Evolutionary conservation across 2,329 filamentous ascomycete genomes (phyloP).

Genomic region (Alternaria consortialis): DNA sequence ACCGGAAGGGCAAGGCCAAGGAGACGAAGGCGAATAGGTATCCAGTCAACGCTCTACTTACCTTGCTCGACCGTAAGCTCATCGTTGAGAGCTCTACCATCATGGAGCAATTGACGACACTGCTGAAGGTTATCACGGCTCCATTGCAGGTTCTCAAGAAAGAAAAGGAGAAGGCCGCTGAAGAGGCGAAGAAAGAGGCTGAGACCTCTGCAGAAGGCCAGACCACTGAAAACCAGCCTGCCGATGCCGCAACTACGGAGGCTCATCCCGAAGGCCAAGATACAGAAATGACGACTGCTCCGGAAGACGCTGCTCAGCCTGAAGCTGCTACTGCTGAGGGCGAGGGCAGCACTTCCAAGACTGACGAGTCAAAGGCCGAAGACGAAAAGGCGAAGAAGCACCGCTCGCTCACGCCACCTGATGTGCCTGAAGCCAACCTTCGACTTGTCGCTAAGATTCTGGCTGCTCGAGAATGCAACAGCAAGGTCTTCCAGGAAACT

Average conservation of each 20-base stretch:
- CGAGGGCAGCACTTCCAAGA: slow-evolving; percentile 40
- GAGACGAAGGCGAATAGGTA: slow-evolving; percentile 86
- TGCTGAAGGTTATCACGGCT: slow-evolving; percentile 87
- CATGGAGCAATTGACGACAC: slow-evolving; percentile 89
- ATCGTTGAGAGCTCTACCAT: slow-evolving; percentile 97
- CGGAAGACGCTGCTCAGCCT: slow-evolving; percentile 49
- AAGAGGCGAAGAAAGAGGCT: slow-evolving; percentile 55
- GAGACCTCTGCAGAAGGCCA: slow-evolving; percentile 30
- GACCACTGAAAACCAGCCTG: slow-evolving; percentile 29
- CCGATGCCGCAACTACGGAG: slow-evolving; percentile 20
- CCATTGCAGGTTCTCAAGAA: slow-evolving; percentile 87
- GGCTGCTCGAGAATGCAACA: slow-evolving; percentile 93
- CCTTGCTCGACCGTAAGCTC: slow-evolving; percentile 87
- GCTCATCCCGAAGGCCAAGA: slow-evolving; percentile 29
- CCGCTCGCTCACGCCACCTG: slow-evolving; percentile 76
- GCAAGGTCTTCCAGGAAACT: slow-evolving; percentile 97
- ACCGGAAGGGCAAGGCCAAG: slow-evolving; percentile 87
- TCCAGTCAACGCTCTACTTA: slow-evolving; percentile 89
- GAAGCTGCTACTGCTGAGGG: slow-evolving; percentile 18
- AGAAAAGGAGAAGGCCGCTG: slow-evolving; percentile 72
- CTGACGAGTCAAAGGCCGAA: slow-evolving; percentile 45
- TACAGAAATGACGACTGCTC: slow-evolving; percentile 47
- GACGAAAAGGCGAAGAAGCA: slow-evolving; percentile 60
- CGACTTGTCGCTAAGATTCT: slow-evolving; percentile 96
- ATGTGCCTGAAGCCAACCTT: slow-evolving; percentile 88